Evolutionary conservation across 2,329 filamentous ascomycete genomes (phyloP).

Genomic region (Graphilbum sp.): DNA sequence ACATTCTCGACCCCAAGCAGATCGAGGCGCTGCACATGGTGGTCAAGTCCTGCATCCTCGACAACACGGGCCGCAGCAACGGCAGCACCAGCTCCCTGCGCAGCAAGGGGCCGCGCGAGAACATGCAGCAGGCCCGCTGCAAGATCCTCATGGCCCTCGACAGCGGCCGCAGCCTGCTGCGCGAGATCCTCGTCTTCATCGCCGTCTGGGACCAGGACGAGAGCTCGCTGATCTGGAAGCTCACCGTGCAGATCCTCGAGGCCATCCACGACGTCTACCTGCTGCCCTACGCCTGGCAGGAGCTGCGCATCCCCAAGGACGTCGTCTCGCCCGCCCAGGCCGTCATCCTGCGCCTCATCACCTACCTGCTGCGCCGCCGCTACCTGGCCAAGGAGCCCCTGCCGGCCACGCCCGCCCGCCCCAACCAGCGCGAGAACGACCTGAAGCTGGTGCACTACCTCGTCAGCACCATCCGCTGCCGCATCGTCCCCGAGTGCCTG

Average conservation of each 20-base stretch:
- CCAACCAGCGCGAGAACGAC: slow-evolving; percentile 33
- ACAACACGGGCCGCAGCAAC: slow-evolving; percentile 54
- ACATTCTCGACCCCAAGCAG: slow-evolving; percentile 85
- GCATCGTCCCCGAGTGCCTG: slow-evolving; percentile 85
- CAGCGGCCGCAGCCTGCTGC: slow-evolving; percentile 73
- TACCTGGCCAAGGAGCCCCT: slow-evolving; percentile 17
- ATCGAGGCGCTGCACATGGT: slow-evolving; percentile 97
- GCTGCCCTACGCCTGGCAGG: slow-evolving; percentile 83
- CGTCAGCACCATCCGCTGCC: slow-evolving; percentile 79
- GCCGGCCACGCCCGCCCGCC: not conserved
- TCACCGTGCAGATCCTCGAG: slow-evolving; percentile 91
- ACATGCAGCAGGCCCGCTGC: slow-evolving; percentile 79
- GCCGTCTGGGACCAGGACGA: slow-evolving; percentile 94
- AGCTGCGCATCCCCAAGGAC: slow-evolving; percentile 81
- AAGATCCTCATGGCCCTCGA: slow-evolving; percentile 81
- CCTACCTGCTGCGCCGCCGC: slow-evolving; percentile 58
- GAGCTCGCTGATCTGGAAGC: slow-evolving; percentile 86
- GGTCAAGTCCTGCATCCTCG: slow-evolving; percentile 80
- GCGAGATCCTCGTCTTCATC: slow-evolving; percentile 89
- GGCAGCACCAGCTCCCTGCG: too few relatives aligned
- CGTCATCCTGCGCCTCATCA: slow-evolving; percentile 78
- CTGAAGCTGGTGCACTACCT: slow-evolving; percentile 67
- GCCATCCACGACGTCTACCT: slow-evolving; percentile 79
- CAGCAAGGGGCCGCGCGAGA: too few relatives aligned
- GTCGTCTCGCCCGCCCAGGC: slow-evolving; percentile 93